A percentile compares a stretch with the other conserved stretches of the same genome.
These are phyloP conservation scores for Wallacemonas sp. DNA, from an alignment of 208 protist genomes.

Conservation along the genomic window DNA sequence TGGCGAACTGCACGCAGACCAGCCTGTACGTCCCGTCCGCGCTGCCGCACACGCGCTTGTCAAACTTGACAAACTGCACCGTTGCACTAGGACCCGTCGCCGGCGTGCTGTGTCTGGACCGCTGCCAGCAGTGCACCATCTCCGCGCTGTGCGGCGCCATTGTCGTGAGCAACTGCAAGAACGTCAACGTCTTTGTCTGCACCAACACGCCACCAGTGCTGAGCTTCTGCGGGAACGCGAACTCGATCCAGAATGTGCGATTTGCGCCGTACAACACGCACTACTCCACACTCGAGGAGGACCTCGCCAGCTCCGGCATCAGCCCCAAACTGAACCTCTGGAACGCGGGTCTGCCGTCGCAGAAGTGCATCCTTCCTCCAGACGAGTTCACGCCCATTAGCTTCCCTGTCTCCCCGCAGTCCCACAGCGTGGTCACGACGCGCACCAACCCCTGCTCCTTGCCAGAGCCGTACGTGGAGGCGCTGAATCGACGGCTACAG, in stretches of 20 bases:
- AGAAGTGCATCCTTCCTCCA: slow-evolving; percentile 67
- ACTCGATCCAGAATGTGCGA: slow-evolving; percentile 50
- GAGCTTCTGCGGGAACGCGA: slow-evolving; percentile 28
- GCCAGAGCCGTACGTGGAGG: slow-evolving; percentile 70
- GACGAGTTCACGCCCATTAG: slow-evolving; percentile 80
- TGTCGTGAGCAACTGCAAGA: slow-evolving; percentile 71
- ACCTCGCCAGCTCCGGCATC: slow-evolving; percentile 78
- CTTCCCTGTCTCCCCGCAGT: slow-evolving; percentile 67
- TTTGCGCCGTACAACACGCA: slow-evolving; percentile 91
- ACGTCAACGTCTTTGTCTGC: slow-evolving; percentile 82
- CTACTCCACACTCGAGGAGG: slow-evolving; percentile 85
- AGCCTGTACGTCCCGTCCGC: slow-evolving; percentile 77
- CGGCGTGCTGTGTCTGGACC: slow-evolving; percentile 78
- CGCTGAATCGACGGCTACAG: slow-evolving; percentile 58
- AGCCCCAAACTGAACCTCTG: slow-evolving; percentile 88
- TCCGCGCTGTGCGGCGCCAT: slow-evolving; percentile 78
- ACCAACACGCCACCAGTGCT: slow-evolving; percentile 89
- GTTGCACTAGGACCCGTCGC: slow-evolving; percentile 82
- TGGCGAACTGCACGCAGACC: slow-evolving; percentile 71
- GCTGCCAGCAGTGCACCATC: slow-evolving; percentile 84
- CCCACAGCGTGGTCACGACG: slow-evolving; percentile 61
- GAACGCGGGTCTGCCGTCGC: slow-evolving; percentile 77
- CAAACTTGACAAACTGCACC: slow-evolving; percentile 86
- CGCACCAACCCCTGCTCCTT: slow-evolving; percentile 82
- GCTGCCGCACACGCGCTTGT: slow-evolving; percentile 81